These are phyloP conservation scores for Aegilops bicornis DNA, from an alignment of 176 grass and related monocot species.

Conservation along the genomic window DNA sequence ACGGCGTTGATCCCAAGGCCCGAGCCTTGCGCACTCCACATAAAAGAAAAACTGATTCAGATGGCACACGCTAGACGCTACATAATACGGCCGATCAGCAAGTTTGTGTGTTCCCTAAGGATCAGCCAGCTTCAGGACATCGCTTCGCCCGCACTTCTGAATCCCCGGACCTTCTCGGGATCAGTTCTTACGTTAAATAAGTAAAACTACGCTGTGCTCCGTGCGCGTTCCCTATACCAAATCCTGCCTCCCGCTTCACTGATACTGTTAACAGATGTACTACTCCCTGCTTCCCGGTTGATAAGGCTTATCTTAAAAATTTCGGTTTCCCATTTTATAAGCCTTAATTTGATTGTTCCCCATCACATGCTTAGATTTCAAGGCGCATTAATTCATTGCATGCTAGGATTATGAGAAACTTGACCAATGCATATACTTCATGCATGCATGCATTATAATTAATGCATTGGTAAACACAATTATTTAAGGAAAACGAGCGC, in stretches of 20 bases:
- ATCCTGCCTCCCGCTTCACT: neutral
- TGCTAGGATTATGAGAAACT: no score
- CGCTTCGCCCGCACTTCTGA: neutral
- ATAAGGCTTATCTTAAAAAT: no score
- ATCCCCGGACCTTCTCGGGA: conserved; percentile 4
- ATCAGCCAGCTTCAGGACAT: neutral
- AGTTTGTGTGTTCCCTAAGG: neutral
- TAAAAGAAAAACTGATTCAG: neutral
- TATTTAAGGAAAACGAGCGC: no score
- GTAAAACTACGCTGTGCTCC: neutral
- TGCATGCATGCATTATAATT: no score
- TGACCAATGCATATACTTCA: no score
- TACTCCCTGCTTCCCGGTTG: no score
- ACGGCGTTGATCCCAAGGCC: neutral
- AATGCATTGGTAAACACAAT: no score
- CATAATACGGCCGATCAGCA: neutral
- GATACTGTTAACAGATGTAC: no score
- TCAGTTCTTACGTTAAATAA: neutral
- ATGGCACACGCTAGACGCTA: neutral
- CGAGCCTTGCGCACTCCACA: neutral
- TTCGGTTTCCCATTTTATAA: no score
- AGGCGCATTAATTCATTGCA: no score
- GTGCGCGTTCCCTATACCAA: neutral
- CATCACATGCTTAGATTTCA: no score
- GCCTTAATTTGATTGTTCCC: no score